Base-by-base conservation (phyloP, 257 asterid species). In the Przewalskia tangutica region DNA sequence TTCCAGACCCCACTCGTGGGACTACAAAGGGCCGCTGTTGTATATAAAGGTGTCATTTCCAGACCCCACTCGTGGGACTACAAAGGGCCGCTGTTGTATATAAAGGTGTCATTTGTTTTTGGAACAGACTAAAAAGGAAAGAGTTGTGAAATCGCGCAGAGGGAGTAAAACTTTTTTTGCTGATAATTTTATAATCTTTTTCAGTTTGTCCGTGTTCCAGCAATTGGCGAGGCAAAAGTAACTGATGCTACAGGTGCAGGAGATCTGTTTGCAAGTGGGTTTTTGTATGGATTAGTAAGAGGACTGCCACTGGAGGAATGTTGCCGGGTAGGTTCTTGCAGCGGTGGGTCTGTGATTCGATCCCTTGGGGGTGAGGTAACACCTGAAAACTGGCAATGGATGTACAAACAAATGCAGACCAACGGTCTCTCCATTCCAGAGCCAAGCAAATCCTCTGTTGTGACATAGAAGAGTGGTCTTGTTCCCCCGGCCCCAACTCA, bases 201-300 rank as follows among this genome's bases (percentile, higher is more conserved):
- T 18, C 70, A 93, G 99, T 91, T 94, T 73, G 99, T 90, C 10
- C 90, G 87, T 13, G 91, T 96, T 36, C 97, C 97, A 13, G 98
- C 99, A 62, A 90, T 91, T 2, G 97, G 97, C 12, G 91, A 92
- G 85, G 44, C 90, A 4, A 93, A 89, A 87, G 95, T 97, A 0
- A 88, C 89, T 20, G 98, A 96, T 84, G 97, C 99, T 60, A 96
- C 99, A 0, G 99, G 99, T 76, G 99, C 99, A 0, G 99, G 99
- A 7, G 99, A 96, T 89, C 95, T 96, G 20, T 96, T 96, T 65
- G 99, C 98, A 0, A 85, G 99, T 50, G 99, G 99, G 7, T 96
- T 94, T 88, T 79, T 96, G 82, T 96, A 94, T 20, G 99, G 99
- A 62, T 83, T 96, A 83, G 91, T 96, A 89, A 92, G 89, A 77